These are phyloP conservation scores for Echinosophora koreensis DNA, from an alignment of 306 rosid species.

Conservation along the genomic window DNA sequence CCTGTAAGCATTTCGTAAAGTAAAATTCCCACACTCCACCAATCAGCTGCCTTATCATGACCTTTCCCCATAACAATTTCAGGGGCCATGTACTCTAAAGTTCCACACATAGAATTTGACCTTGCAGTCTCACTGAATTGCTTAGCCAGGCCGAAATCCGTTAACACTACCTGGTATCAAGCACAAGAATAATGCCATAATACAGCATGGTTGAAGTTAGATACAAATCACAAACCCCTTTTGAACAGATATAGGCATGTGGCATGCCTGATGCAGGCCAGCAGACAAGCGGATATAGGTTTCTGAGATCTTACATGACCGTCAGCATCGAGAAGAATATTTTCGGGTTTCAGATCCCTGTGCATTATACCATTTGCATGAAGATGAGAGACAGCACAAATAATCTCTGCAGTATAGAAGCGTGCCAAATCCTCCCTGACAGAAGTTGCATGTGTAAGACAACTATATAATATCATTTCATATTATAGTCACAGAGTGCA, in stretches of 20 bases:
- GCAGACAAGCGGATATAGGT: constrained; percentile 15
- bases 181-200: constrained; percentile 5
- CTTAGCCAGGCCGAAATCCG: constrained; percentile 90
- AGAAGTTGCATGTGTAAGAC: constrained; percentile 28
- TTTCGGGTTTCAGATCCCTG: constrained; percentile 90
- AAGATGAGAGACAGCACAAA: constrained; percentile 84
- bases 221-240: constrained; percentile 10
- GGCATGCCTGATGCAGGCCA: constrained; percentile 26
- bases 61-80: constrained; percentile 85
- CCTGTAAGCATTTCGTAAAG: constrained; percentile 87
- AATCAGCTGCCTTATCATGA: constrained; percentile 83
- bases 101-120: constrained; percentile 82
- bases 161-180: constrained; percentile 64
- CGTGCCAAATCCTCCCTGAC: constrained; percentile 89
- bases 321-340: constrained; percentile 71
- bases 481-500: constrained; percentile 18
- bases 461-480: constrained; percentile 21
- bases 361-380: constrained; percentile 85
- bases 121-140: constrained; percentile 61
- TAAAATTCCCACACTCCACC: constrained; percentile 91
- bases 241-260: constrained; percentile 15
- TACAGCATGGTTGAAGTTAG: constrained; percentile 16
- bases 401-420: constrained; percentile 81
- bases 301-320: constrained; percentile 73
- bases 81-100: constrained; percentile 83